Evolutionary conservation across 2,329 filamentous ascomycete species (phyloP), one percentile per base, ranked within the genome.

Genomic region (Apiospora pterosperma): DNA sequence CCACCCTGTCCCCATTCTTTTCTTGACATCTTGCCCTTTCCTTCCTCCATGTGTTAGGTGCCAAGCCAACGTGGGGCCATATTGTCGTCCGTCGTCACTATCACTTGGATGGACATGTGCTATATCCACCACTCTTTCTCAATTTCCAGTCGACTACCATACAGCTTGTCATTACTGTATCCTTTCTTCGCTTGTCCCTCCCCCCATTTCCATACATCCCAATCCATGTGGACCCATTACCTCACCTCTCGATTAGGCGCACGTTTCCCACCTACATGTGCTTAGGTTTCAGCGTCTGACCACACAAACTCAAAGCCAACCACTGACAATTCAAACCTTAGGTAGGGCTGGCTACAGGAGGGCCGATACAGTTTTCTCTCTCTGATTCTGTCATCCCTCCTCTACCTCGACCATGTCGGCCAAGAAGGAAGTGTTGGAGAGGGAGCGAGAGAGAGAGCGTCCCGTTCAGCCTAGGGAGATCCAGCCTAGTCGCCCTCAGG

Each of bases 321-420:
- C n/a, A 58, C 61, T 63, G 61, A 63, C 61, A 36, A 63, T 58
- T 31, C 61, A 41, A 63, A 63, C 61, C 61, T 63, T 62, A 39
- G 44, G 48, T 34, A 34, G 12, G 38, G 59, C 36, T 44, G 38
- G 38, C 59, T 28, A 61, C 55, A 48, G 42, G 48, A 55, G 48
- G 28, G 48, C 48, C 28, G 48, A 34, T 55, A 55, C 16, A 55
- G 14, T 55, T 55, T 55, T 21, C 44, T 52, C 48, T n/a, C 58
- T 39, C 58, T 39, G 34, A 25, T 59, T 59, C 48, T n/a, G 25
- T 21, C 31, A 21, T n/a, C 55, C n/a, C n/a, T 36, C 34, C 36
- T 60, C 58, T 60, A 36, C 36, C 55, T 36, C 10, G 55, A 55
- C 34, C 39, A 65, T 65, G 63, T 65, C 63, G 48, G 44, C 60